A percentile compares a stretch with the other conserved stretches of the same genome.
Evolutionary conservation across 768 basidiomycete species (phyloP).

Genomic region (Albatrellus ellisii): DNA sequence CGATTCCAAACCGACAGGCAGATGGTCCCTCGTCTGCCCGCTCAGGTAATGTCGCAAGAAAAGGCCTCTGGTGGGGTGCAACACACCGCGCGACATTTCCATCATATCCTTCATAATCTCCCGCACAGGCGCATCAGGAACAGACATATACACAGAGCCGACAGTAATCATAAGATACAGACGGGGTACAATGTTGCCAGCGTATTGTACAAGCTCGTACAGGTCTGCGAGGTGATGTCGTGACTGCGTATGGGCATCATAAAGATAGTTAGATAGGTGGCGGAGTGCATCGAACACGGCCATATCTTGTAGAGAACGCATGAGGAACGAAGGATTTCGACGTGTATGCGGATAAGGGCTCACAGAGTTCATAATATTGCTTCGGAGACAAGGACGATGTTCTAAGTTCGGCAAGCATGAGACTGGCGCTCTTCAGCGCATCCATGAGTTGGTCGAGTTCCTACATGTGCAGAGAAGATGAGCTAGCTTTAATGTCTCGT

Average conservation of each 20-base stretch:
- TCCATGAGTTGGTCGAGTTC: conserved; percentile 98
- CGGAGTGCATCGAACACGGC: conserved; percentile 95
- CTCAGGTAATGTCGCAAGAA: conserved; percentile 95
- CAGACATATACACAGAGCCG: conserved; percentile 98
- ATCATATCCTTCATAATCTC: conserved; percentile 99
- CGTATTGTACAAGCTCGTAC: conserved; percentile 99
- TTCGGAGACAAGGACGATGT: conserved; percentile 91
- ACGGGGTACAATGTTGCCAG: conserved; percentile 89
- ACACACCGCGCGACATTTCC: conserved; percentile 97
- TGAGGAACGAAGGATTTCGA: not conserved
- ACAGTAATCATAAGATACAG: conserved; percentile 99
- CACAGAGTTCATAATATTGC: conserved; percentile 97
- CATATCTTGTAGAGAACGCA: conserved; percentile 53
- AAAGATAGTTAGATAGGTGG: conserved; percentile 91
- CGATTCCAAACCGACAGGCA: conserved; percentile 75
- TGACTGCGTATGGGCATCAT: conserved; percentile 85
- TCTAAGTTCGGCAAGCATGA: conserved; percentile 93
- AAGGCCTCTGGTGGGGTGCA: conserved; percentile 93
- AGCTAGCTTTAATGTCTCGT: not conserved
- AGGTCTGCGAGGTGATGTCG: conserved; percentile 96
- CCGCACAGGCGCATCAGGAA: conserved; percentile 92
- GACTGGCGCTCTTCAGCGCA: conserved; percentile 90
- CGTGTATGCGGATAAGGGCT: conserved; percentile 7
- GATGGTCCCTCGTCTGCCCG: conserved; percentile 89
- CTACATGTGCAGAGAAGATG: conserved; percentile 25